Evolutionary conservation across 208 protist species (phyloP), one percentile per base, ranked within the genome.

Genomic region (Strigomonas oncopelti): DNA sequence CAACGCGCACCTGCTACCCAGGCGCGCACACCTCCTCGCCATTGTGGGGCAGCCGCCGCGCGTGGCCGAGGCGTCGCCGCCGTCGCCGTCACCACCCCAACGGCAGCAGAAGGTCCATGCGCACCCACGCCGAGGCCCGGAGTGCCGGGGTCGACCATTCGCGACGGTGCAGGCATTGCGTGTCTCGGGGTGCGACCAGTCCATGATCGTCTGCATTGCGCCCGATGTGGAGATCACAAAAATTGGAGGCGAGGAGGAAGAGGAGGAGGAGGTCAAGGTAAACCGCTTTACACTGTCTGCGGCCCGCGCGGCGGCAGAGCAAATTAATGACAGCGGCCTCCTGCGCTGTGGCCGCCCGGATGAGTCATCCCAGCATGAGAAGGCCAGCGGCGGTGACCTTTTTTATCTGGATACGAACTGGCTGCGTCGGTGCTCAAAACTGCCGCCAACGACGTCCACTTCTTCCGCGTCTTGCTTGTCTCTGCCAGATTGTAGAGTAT

Each of bases 1-100:
- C 13, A 93, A 93, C 65, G 88, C 88, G 18, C 88, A 93, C 62
- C 74, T 90, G 53, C 61, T 90, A 22, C 84, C 87, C 5, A 69
- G 27, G 9, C 42, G 14, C 7, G 77, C 62, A 74, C 54, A 29
- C 7, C 51, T 55, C 2, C 22, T 29, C 24, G 22, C 51, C 51
- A 29, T 29, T 5, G 22, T 24, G 7, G 51, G 51, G 13, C 5
- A 52, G 18, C 4, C 51, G 22, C 1, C 51, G n/a, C 11, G 9
- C 46, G 46, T 16, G 18, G 46, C 46, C 9, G 18, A 52, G 20
- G 16, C 46, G 20, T 4, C 16, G 46, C 18, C 18, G 46, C 9
- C 46, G 46, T n/a, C 20, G 4, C 4, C 46, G 46, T 5, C 4
- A 29, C 38, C 55, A 67, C 61, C 51, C 67, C 24, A 45, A 61